Evolutionary conservation across 2,329 filamentous ascomycete genomes (phyloP).

Genomic region (Aspergillus arachidicola): DNA sequence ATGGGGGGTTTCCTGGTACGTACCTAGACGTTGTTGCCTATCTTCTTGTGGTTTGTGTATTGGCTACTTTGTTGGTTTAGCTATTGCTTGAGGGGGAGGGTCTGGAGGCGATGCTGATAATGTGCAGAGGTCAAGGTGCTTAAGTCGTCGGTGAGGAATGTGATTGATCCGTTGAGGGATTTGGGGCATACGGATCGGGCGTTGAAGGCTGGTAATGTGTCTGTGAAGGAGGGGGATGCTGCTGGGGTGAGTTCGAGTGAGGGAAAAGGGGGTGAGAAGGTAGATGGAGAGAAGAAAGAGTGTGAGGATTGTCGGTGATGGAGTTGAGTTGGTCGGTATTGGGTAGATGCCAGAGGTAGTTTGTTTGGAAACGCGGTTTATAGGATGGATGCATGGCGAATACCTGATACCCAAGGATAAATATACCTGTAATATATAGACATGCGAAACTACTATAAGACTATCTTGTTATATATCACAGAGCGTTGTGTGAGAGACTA

Average conservation of each 20-base stretch:
- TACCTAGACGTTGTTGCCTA: conserved; percentile 1
- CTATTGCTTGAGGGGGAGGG: neutral
- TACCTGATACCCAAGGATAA: neutral
- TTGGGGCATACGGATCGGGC: conserved; percentile 78
- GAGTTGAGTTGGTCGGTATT: neutral
- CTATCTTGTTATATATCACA: neutral
- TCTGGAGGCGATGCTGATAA: neutral
- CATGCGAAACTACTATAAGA: neutral
- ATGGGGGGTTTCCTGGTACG: conserved; percentile 82
- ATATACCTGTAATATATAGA: neutral
- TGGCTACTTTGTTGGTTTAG: neutral
- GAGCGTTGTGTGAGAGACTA: neutral
- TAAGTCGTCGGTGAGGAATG: conserved; percentile 80
- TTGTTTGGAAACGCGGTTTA: too few relatives aligned
- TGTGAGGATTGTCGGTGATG: conserved; percentile 33
- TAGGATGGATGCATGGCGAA: too few relatives aligned
- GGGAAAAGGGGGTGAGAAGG: conserved; percentile 32
- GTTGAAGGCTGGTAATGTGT: conserved; percentile 24
- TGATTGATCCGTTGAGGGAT: conserved; percentile 75
- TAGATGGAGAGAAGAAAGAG: conserved; percentile 29
- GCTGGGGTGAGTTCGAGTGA: too few relatives aligned
- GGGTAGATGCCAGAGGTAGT: neutral
- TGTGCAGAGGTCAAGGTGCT: conserved; percentile 77
- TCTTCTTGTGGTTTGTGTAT: neutral
- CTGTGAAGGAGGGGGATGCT: conserved; percentile 11